Base-by-base conservation (phyloP, 768 basidiomycete species). In the Xerocomellus chrysenteron region DNA sequence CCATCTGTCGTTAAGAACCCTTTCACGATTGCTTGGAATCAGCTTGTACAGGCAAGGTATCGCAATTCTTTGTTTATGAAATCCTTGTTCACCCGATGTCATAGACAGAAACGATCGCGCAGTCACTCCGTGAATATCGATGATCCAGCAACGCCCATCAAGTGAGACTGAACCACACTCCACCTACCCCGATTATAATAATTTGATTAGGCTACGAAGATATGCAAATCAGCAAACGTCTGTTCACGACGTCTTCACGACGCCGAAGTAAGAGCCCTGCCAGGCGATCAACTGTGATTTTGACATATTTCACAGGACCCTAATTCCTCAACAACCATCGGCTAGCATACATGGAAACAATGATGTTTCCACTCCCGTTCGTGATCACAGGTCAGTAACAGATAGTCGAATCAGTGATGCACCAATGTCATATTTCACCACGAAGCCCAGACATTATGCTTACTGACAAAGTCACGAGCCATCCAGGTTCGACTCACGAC, bases 101-200 rank as follows among this genome's bases (percentile, higher is more conserved):
- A 40, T 48, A 72, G 65, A 37, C 57, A 53, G 24, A 73, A 73
- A 55, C 63, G 71, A 50, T 42, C 52, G n/a, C 65, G 55, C 9
- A 67, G 63, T 42, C 32, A 50, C 49, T 71, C 67, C n/a, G 17
- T 50, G 39, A 60, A 59, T 35, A 37, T 37, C 35, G 37, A 58
- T 39, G 46, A 36, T 40, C 11, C 48, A n/a, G 44, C 26, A 17
- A 60, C 63, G 2, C 67, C 65, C 0, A 43, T 41, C 40, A 71
- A 71, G 71, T 72, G 37, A 65, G 63, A 26, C 41, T 41, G 42
- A 14, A 48, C 17, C 11, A 8, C 1, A 30, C 26, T 0, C 12
- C 26, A 24, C 28, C 0, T 5, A 4, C 19, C 16, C 13, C 0
- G 4, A 44, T 40, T 24, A 21, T 36, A 26, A 41, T 33, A 3